Evolutionary conservation across 2,329 filamentous ascomycete species (phyloP).

Genomic region (Scopulariopsis brevicaulis): DNA sequence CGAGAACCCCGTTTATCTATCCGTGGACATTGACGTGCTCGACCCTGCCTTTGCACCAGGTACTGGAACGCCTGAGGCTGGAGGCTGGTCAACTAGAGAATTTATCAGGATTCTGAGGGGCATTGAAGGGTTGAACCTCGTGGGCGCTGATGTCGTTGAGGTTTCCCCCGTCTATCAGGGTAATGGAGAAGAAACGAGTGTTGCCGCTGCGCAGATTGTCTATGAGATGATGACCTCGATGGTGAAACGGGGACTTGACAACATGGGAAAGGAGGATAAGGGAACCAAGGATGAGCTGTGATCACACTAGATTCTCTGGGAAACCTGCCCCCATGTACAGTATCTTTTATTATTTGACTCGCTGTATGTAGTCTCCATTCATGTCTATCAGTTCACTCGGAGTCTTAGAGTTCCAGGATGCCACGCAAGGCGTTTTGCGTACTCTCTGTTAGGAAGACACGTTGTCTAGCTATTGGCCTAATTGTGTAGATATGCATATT

Average conservation of each 20-base stretch:
- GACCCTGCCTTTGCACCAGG: constrained; percentile 59
- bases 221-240: constrained; percentile 75
- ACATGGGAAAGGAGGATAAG: background rate
- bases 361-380: too few species aligned
- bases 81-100: constrained; percentile 84
- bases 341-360: too few species aligned
- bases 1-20: constrained; percentile 69
- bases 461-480: too few species aligned
- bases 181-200: constrained; percentile 61
- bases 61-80: constrained; percentile 81
- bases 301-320: too few species aligned
- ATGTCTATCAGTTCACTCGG: too few species aligned
- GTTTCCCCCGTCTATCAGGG: constrained; percentile 76
- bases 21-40: constrained; percentile 72
- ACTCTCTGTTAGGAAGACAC: too few species aligned
- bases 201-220: constrained; percentile 70
- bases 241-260: constrained; percentile 35
- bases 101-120: constrained; percentile 74
- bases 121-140: constrained; percentile 71
- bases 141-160: constrained; percentile 85
- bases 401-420: too few species aligned
- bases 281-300: background rate
- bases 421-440: too few species aligned
- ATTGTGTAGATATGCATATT: too few species aligned
- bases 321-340: too few species aligned